Percentiles rank a stretch among this genome's conserved stretches.
Evolutionary conservation across 2,329 filamentous ascomycete species (phyloP).

Genomic region (Alternaria metachromatica): DNA sequence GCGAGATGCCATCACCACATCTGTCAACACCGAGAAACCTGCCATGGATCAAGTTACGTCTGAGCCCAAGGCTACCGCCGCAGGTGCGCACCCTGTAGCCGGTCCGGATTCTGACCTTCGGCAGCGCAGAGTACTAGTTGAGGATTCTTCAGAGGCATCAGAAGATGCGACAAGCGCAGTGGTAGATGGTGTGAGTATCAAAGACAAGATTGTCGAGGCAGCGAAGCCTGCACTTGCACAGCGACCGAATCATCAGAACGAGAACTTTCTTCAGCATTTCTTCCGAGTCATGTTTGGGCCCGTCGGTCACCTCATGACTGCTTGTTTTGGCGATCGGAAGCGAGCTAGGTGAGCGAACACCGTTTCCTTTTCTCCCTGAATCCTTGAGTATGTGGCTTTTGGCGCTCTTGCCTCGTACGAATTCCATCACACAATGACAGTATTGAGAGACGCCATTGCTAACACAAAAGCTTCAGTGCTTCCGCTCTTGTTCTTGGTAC

Average conservation of each 20-base stretch:
- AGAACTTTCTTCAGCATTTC: conserved; percentile 16
- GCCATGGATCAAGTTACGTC: conserved; percentile 22
- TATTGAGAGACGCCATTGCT: neutral
- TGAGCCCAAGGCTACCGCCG: conserved; percentile 4
- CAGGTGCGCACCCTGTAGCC: conserved; percentile 1
- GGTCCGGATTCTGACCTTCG: conserved; percentile 18
- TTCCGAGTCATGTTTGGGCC: conserved; percentile 16
- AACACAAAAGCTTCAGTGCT: conserved; percentile 7
- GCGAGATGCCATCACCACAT: conserved; percentile 17
- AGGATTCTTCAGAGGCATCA: conserved; percentile 4
- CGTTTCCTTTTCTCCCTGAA: neutral
- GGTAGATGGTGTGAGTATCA: neutral
- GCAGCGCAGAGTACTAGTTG: conserved; percentile 15
- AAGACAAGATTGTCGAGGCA: conserved; percentile 1
- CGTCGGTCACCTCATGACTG: conserved; percentile 19
- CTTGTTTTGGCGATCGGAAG: conserved; percentile 27
- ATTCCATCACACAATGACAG: neutral
- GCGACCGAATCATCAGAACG: conserved; percentile 3
- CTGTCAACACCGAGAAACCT: conserved; percentile 15
- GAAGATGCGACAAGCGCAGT: neutral
- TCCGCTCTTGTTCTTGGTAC: conserved; percentile 13
- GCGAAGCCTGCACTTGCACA: conserved; percentile 1
- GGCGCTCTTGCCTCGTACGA: neutral
- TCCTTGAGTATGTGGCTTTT: conserved; percentile 1
- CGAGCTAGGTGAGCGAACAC: conserved; percentile 30